These are phyloP conservation scores for Schizothecium vesticola DNA, from an alignment of 495 filamentous ascomycete genomes.

Conservation along the genomic window DNA sequence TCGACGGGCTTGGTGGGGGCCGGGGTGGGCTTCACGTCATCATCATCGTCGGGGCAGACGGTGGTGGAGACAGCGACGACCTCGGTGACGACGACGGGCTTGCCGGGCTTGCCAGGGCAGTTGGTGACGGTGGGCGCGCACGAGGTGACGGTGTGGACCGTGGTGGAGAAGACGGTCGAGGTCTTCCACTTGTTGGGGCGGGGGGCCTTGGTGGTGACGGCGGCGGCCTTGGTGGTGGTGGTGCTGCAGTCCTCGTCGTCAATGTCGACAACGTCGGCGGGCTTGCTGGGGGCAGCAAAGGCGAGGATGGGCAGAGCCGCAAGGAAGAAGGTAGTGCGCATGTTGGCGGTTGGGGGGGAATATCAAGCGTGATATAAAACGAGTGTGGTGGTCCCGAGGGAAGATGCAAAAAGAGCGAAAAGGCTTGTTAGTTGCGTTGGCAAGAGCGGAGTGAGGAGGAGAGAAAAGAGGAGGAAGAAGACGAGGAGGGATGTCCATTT, in stretches of 20 bases:
- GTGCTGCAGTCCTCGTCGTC: not conserved
- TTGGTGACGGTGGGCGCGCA: slow-evolving; percentile 51
- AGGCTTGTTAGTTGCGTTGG: slow-evolving; percentile 3
- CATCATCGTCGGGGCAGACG: slow-evolving; percentile 9
- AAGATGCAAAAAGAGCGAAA: slow-evolving; percentile 5
- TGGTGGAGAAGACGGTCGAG: slow-evolving; percentile 42
- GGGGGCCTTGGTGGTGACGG: not conserved
- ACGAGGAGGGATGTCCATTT: not conserved
- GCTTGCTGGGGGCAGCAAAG: slow-evolving; percentile 2
- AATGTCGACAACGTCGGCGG: not conserved
- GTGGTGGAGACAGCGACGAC: slow-evolving; percentile 19
- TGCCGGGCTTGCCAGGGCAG: slow-evolving; percentile 48
- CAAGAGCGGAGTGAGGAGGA: slow-evolving; percentile 2
- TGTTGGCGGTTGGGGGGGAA: not conserved
- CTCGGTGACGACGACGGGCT: slow-evolving; percentile 16
- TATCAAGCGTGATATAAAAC: slow-evolving; percentile 8
- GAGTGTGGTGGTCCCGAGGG: slow-evolving; percentile 18
- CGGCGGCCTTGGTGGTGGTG: not conserved
- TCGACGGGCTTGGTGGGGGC: not conserved
- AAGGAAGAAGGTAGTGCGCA: slow-evolving; percentile 15
- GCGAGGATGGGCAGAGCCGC: slow-evolving; percentile 15
- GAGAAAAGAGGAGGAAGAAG: not conserved
- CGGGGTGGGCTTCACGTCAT: not conserved
- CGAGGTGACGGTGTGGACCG: slow-evolving; percentile 49
- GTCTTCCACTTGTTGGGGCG: slow-evolving; percentile 3